Evolutionary conservation across 2,329 filamentous ascomycete species (phyloP).

Genomic region (Colletotrichum caudatum): DNA sequence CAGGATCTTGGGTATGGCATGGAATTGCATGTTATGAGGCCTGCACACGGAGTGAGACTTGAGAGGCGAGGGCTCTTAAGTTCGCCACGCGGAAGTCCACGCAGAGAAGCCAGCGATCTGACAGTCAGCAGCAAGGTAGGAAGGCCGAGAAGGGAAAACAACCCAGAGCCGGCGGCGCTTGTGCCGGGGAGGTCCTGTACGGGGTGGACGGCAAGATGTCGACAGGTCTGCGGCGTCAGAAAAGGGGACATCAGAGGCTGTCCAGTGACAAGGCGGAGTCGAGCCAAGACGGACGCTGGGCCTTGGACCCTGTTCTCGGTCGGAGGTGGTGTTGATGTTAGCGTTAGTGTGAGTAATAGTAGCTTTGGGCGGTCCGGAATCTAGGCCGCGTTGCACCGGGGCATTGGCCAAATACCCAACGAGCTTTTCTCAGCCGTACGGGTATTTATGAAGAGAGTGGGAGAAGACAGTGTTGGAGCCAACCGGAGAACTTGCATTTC

Average conservation of each 20-base stretch:
- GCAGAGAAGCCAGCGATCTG: background rate
- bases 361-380: background rate
- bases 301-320: constrained; percentile 9
- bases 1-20: constrained; percentile 13
- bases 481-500: background rate
- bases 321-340: constrained; percentile 1
- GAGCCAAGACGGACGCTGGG: constrained; percentile 14
- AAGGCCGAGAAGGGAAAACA: background rate
- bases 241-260: constrained; percentile 5
- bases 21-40: constrained; percentile 14
- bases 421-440: background rate
- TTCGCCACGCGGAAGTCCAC: constrained; percentile 16
- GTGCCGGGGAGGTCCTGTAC: background rate
- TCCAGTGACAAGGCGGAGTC: constrained; percentile 17
- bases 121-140: background rate
- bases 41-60: background rate
- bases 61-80: background rate
- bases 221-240: constrained; percentile 1
- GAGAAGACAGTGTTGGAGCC: background rate
- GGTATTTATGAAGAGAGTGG: background rate
- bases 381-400: constrained; percentile 8
- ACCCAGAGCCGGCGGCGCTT: background rate
- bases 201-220: background rate
- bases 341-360: background rate
- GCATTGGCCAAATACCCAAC: background rate